A percentile compares a stretch with the other conserved stretches of the same genome.
These are phyloP conservation scores for Mikania micrantha DNA, from an alignment of 129 eudicot species.

Conservation along the genomic window DNA sequence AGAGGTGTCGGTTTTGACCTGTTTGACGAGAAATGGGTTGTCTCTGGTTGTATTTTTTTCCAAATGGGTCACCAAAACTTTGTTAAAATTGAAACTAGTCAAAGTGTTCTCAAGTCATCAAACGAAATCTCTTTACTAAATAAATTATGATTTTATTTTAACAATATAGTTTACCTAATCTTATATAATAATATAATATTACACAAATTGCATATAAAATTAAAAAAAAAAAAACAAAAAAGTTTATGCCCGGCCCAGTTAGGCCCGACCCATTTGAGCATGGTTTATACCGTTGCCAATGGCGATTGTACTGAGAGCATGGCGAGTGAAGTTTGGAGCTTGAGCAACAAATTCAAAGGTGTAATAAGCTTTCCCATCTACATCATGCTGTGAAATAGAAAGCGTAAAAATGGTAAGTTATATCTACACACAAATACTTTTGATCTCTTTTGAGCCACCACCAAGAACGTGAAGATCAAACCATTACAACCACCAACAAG, in stretches of 20 bases:
- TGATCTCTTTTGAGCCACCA: background rate
- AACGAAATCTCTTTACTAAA: background rate
- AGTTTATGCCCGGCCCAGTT: background rate
- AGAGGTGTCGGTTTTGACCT: background rate
- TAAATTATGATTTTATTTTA: background rate
- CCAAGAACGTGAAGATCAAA: background rate
- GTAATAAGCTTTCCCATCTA: conserved; percentile 85
- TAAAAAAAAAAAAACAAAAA: background rate
- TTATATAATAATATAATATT: background rate
- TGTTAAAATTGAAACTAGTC: no score
- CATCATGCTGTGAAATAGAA: conserved; percentile 51
- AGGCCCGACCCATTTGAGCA: background rate
- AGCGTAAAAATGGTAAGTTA: conserved; percentile 1
- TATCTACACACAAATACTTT: background rate
- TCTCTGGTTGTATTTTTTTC: background rate
- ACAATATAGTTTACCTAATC: background rate
- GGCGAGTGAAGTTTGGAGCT: conserved; percentile 97
- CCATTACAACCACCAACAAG: background rate
- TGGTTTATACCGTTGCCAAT: conserved; percentile 78
- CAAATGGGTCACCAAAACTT: background rate
- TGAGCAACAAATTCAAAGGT: conserved; percentile 82
- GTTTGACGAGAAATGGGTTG: background rate
- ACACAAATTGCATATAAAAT: background rate
- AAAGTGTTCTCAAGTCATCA: background rate
- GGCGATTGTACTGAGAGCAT: conserved; percentile 76